Evolutionary conservation across 768 basidiomycete genomes (phyloP), one percentile per base, ranked within the genome.

Genomic region (Mycena vitilis): DNA sequence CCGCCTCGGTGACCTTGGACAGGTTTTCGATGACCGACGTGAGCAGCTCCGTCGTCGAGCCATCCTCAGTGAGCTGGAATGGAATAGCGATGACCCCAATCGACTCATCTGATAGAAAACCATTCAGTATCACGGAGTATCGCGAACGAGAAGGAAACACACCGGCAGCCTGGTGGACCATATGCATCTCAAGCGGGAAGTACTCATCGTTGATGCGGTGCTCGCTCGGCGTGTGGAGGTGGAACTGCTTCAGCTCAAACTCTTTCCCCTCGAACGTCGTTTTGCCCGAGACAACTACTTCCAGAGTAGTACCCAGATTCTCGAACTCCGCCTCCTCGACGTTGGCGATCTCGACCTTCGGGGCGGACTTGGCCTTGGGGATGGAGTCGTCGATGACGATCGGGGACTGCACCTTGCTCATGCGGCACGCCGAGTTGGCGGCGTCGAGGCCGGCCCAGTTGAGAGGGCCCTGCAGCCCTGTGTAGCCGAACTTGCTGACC

Each of bases 181-280:
- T 71, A 36, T 71, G 70, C 51, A 71, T 71, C 63, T 71, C 70
- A 7, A 71, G 62, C 61, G 70, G 70, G 62, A 71, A 71, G 55
- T 71, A 71, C 63, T 71, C 70, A 7, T 71, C 70, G 25, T 60
- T 63, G 48, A 71, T 71, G 13, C 70, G 66, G 47, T 71, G 70
- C 63, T 71, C 70, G 66, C 66, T 68, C 30, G 70, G 70, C 13
- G 70, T 71, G 56, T 71, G 70, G 10, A 68, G 37, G 52, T 71
- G 70, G 51, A 71, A 71, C 63, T 71, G 70, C 70, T 68, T 9
- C 57, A 71, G 63, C 63, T 20, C 52, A 20, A 71, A 71, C 30
- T 71, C 70, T 63, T 5, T 64, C 16, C 70, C 70, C 16, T 55
- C 70, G 37, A 68, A 63, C 0, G 61, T 68, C 60, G 70, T 71